Base-by-base conservation (phyloP, 2,329 filamentous ascomycete genomes). In the Colletotrichum tropicicola region DNA sequence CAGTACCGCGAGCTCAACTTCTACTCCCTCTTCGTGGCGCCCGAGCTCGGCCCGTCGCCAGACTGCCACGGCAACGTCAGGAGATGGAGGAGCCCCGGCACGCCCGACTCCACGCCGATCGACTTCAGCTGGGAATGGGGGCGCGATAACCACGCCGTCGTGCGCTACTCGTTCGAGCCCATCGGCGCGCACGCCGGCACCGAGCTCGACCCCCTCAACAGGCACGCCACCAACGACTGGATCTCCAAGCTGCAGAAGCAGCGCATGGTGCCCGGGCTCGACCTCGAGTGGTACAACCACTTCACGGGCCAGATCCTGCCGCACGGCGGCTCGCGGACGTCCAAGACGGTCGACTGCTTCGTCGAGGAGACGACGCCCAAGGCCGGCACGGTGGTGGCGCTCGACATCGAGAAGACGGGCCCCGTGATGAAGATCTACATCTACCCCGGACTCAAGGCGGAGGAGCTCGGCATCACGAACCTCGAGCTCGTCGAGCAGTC, bases 61-160 rank as follows among this genome's bases (percentile, higher is more conserved):
- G 61, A 65, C 48, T 54, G 56, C 12, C 43, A 65, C 21, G 61
- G 61, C 32, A 65, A 65, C 13, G 61, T 61, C 3, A 44, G 48
- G 27, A 32, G 61, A 44, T 65, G 61, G 61, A 32, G 56, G 19
- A 65, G 61, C n/a, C 56, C 61, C 5, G 61, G 61, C 4, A 61
- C 56, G 10, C 61, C 61, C 12, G 61, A 65, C 43, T 60, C 56
- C 4, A 65, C 61, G 27, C 61, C 61, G 2, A 65, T 65, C 28
- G 61, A 65, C 56, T 65, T 65, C 56, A 65, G 61, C 27, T 65
- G 61, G 61, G 61, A 65, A 55, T 65, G 61, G 61, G 61, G 61
- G 2, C 28, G 17, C 8, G 57, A 48, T 6, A 30, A 61, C 4
- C 47, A 19, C 9, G 61, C 61, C 12, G 43, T 49, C 5, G 35